Evolutionary conservation across 2,329 filamentous ascomycete genomes (phyloP).

Genomic region (Aspergillus versicolor): DNA sequence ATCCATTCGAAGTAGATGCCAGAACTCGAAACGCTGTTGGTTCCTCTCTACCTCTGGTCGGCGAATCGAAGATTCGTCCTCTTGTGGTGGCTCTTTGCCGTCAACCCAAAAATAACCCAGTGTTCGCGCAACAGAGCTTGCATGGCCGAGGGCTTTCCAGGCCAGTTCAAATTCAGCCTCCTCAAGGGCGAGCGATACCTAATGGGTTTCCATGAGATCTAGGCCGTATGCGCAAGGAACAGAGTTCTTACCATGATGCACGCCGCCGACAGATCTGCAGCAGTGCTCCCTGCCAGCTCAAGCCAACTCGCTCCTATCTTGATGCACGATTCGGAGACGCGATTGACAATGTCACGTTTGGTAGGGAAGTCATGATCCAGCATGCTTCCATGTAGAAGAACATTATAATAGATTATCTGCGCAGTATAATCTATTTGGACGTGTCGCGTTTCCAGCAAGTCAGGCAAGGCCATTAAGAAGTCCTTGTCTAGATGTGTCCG

Average conservation of each 20-base stretch:
- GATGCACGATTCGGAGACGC: neutral
- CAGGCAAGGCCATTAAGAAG: neutral
- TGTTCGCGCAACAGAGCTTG: neutral
- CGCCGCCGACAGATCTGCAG: neutral
- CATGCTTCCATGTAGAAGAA: neutral
- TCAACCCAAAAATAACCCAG: neutral
- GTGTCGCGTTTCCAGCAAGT: neutral
- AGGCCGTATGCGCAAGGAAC: neutral
- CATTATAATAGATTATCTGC: neutral
- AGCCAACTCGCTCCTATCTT: too few species aligned
- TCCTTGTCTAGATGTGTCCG: neutral
- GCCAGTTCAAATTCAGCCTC: neutral
- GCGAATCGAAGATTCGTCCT: too few species aligned
- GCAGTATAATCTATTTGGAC: neutral
- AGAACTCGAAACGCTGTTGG: conserved; percentile 22
- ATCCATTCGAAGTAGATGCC: conserved; percentile 20
- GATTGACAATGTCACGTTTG: neutral
- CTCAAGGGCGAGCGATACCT: neutral
- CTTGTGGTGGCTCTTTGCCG: too few species aligned
- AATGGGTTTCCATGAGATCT: neutral
- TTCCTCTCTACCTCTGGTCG: conserved; percentile 10
- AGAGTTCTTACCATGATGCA: neutral
- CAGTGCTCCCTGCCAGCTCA: too few species aligned
- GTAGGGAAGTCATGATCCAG: neutral
- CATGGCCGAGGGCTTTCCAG: neutral